Percentiles rank a stretch among this genome's conserved stretches.
These are phyloP conservation scores for Cyberlindnera japonica DNA, from an alignment of 805 yeast genomes.

Conservation along the genomic window DNA sequence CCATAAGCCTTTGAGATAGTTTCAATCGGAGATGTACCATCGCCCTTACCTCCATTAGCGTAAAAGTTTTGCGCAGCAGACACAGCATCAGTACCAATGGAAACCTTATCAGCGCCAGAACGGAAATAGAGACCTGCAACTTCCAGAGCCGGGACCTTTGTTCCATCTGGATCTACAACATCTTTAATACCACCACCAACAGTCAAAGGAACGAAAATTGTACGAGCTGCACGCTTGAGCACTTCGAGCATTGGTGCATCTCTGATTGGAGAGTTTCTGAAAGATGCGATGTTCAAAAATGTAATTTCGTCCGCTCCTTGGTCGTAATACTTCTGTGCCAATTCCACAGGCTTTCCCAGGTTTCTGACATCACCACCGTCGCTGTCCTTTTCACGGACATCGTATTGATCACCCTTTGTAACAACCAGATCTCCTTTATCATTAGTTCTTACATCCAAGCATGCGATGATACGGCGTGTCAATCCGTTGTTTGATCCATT, in stretches of 20 bases:
- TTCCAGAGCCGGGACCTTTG: slow-evolving; percentile 73
- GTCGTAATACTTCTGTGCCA: slow-evolving; percentile 83
- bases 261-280: slow-evolving; percentile 85
- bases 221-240: slow-evolving; percentile 73
- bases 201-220: slow-evolving; percentile 93
- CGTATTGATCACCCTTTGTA: slow-evolving; percentile 98
- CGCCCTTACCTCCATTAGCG: slow-evolving; percentile 49
- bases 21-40: slow-evolving; percentile 87
- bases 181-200: slow-evolving; percentile 98
- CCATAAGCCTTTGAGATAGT: slow-evolving; percentile 91
- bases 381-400: slow-evolving; percentile 75
- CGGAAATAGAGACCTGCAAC: slow-evolving; percentile 90
- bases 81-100: slow-evolving; percentile 98
- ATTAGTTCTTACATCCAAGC: slow-evolving; percentile 94
- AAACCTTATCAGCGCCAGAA: slow-evolving; percentile 97
- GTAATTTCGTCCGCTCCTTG: slow-evolving; percentile 99
- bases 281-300: slow-evolving; percentile 90
- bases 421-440: slow-evolving; percentile 95
- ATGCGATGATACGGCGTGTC: slow-evolving; percentile 90
- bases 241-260: slow-evolving; percentile 97
- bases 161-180: slow-evolving; percentile 80
- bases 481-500: slow-evolving; percentile 56
- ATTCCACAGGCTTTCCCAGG: slow-evolving; percentile 92
- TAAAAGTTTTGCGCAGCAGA: slow-evolving; percentile 82
- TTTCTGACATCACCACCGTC: slow-evolving; percentile 72